These are phyloP conservation scores for Pichia pseudocactophila DNA, from an alignment of 805 yeast genomes.

Conservation along the genomic window DNA sequence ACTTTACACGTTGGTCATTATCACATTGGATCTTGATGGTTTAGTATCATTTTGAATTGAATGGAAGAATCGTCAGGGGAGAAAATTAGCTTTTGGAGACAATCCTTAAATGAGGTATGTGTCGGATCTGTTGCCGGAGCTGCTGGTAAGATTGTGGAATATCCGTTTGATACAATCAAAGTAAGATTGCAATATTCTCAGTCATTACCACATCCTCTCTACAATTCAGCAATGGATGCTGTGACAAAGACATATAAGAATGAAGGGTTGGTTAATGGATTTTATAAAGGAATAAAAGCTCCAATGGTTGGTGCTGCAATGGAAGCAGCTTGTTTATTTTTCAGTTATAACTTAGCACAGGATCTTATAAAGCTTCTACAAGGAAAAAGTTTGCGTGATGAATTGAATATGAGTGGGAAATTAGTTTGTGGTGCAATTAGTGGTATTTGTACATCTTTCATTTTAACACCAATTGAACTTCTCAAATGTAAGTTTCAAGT, in stretches of 20 bases:
- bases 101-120: slow-evolving; percentile 33
- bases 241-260: slow-evolving; percentile 47
- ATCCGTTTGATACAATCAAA: slow-evolving; percentile 88
- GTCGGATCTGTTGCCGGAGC: slow-evolving; percentile 66
- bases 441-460: slow-evolving; percentile 74
- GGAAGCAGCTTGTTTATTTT: slow-evolving; percentile 75
- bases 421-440: slow-evolving; percentile 70
- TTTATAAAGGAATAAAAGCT: slow-evolving; percentile 70
- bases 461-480: slow-evolving; percentile 86
- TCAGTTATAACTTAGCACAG: slow-evolving; percentile 47
- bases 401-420: slow-evolving; percentile 21
- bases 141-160: slow-evolving; percentile 75
- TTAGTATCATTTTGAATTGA: too few relatives aligned
- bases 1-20: too few relatives aligned
- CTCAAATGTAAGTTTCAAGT: slow-evolving; percentile 87
- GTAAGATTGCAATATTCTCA: slow-evolving; percentile 74
- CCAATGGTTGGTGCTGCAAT: slow-evolving; percentile 88
- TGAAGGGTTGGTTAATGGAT: slow-evolving; percentile 67
- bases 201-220: slow-evolving; percentile 42
- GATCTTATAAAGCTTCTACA: slow-evolving; percentile 25
- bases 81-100: slow-evolving; percentile 14
- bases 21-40: too few relatives aligned
- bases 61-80: not conserved
- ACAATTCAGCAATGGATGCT: slow-evolving; percentile 56
- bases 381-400: slow-evolving; percentile 14